Evolutionary conservation across 352 stramenopile species (phyloP).

Genomic region (Pythium myriotylum): DNA sequence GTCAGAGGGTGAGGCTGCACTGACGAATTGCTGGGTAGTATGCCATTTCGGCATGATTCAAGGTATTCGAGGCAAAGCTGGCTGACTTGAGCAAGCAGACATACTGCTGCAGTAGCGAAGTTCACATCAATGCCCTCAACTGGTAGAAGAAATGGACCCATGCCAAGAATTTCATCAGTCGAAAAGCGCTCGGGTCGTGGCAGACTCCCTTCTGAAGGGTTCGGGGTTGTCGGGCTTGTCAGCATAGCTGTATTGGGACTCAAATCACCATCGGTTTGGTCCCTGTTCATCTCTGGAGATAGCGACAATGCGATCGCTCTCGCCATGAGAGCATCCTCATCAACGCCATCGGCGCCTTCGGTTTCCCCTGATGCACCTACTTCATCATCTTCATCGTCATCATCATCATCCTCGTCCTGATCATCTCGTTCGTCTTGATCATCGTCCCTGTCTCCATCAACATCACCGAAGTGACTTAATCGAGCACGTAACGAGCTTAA

Average conservation of each 20-base stretch:
- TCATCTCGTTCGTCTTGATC: conserved; percentile 59
- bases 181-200: conserved; percentile 63
- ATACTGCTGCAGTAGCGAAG: conserved; percentile 51
- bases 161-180: conserved; percentile 61
- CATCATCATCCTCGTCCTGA: conserved; percentile 65
- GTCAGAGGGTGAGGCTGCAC: conserved; percentile 84
- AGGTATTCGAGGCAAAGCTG: conserved; percentile 78
- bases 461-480: conserved; percentile 67
- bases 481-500: conserved; percentile 63
- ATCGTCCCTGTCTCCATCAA: conserved; percentile 48
- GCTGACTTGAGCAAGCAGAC: conserved; percentile 63
- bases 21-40: conserved; percentile 62
- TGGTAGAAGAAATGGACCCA: conserved; percentile 66
- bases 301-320: conserved; percentile 87
- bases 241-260: conserved; percentile 27
- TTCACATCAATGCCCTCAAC: conserved; percentile 47
- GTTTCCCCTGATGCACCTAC: conserved; percentile 55
- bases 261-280: conserved; percentile 44
- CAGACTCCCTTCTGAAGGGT: conserved; percentile 6
- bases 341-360: conserved; percentile 37
- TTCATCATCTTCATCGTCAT: conserved; percentile 57
- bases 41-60: conserved; percentile 61
- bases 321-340: conserved; percentile 90
- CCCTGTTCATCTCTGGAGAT: conserved; percentile 76
- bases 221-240: conserved; percentile 15